Evolutionary conservation across 2,329 filamentous ascomycete species (phyloP), one percentile per base, ranked within the genome.

Genomic region (Ophiostoma ips): DNA sequence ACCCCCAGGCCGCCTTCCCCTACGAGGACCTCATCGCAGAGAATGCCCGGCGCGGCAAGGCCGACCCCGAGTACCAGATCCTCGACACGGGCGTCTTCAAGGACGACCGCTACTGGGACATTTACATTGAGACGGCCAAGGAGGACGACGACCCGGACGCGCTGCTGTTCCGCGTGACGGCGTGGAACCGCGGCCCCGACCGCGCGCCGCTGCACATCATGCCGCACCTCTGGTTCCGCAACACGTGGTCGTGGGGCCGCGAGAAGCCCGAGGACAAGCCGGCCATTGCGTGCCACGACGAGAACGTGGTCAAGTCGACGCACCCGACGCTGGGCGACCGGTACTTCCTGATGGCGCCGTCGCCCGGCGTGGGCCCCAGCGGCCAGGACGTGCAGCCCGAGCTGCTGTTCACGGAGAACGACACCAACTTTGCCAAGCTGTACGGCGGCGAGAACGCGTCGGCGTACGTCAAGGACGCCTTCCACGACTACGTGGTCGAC

Each of bases 151-250:
- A 95, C 59, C 83, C 87, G 19, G 89, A 96, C 28, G 87, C 95
- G 68, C 71, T 96, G 12, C 72, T 94, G 30, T 96, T 95, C 70
- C 86, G 92, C 60, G 84, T 96, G 41, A 95, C 90, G 11, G 90
- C 89, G 41, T 96, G 92, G 83, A 96, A 96, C 63, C 79, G 92
- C 58, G 90, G 92, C 15, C 85, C 87, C 7, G 87, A 95, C 49
- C 80, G 87, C 13, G 90, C 92, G 13, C 89, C 88, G 19, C 71
- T 96, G 50, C 92, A 96, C 66, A 95, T 96, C 60, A 71, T 95
- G 40, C 90, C 90, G 9, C 92, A 96, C 53, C 79, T 95, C 48
- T 95, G 89, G 87, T 96, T 95, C 71, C 81, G 90, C 56, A 96
- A 96, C 65, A 95, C 89, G 3, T 96, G 92, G 92, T 79, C 84